Conservation (phyloP, 805 yeast genomes). For the Grigorovia yakushimaensis region DNA sequence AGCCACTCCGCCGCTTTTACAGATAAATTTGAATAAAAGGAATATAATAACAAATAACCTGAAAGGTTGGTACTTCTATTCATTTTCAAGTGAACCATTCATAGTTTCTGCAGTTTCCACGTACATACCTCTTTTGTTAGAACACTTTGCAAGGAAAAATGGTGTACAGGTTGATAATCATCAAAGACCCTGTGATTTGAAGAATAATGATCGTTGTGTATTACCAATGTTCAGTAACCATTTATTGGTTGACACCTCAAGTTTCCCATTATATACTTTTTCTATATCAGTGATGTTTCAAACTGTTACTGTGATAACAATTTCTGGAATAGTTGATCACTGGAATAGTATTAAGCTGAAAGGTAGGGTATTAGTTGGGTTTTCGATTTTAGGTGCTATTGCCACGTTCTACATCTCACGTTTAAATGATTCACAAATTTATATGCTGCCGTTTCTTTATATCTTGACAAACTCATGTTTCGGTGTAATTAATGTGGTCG, state of each 20-base stretch:
- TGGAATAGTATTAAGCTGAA: conserved; percentile 36
- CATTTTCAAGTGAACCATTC: conserved; percentile 75
- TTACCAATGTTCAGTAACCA: conserved; percentile 31
- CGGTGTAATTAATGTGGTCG: conserved; percentile 74
- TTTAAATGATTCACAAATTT: conserved; percentile 22
- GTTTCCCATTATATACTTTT: conserved; percentile 65
- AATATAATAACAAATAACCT: too few relatives aligned
- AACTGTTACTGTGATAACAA: conserved; percentile 56
- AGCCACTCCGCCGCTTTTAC: too few relatives aligned
- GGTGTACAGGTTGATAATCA: conserved; percentile 58
- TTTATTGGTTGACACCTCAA: conserved; percentile 58
- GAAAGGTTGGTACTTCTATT: conserved; percentile 68
- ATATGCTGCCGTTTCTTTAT: conserved; percentile 38
- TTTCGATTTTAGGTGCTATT: conserved; percentile 51
- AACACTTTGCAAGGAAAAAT: conserved; percentile 61
- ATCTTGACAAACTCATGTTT: conserved; percentile 57
- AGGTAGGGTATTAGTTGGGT: conserved; percentile 43
- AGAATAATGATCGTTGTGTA: conserved; percentile 36
- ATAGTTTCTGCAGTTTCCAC: conserved; percentile 72
- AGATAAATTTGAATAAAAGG: too few relatives aligned
- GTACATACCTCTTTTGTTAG: conserved; percentile 61
- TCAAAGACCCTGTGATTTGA: conserved; percentile 39
- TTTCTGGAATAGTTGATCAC: conserved; percentile 66
- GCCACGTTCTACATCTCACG: conserved; percentile 39
- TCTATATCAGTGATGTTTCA: conserved; percentile 65